A percentile compares a stretch with the other conserved stretches of the same genome.
These are phyloP conservation scores for Aspergillus uvarum DNA, from an alignment of 2,329 filamentous ascomycete species.

Conservation along the genomic window DNA sequence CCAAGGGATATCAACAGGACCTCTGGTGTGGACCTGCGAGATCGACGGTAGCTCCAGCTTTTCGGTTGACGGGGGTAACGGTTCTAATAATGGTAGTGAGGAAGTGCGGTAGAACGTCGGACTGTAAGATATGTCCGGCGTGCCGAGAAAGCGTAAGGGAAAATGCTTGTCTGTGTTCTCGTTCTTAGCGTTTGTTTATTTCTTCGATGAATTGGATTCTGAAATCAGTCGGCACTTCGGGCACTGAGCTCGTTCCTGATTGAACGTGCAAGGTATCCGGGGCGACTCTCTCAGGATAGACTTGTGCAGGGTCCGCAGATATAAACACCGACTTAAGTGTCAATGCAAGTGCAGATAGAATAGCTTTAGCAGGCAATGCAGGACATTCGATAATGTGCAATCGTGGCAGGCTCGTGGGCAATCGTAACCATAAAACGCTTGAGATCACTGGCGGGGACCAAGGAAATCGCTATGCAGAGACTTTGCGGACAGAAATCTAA, in stretches of 20 bases:
- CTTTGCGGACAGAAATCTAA: conserved; percentile 23
- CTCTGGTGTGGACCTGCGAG: conserved; percentile 78
- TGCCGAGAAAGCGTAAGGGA: conserved; percentile 9
- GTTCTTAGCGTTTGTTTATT: background rate
- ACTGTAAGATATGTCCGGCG: conserved; percentile 24
- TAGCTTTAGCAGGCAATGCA: conserved; percentile 24
- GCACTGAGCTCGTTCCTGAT: background rate
- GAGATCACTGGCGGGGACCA: conserved; percentile 20
- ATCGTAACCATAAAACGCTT: conserved; percentile 35
- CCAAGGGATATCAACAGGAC: conserved; percentile 68
- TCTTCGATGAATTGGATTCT: background rate
- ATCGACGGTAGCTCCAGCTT: conserved; percentile 93
- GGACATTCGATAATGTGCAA: conserved; percentile 28
- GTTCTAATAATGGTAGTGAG: conserved; percentile 24
- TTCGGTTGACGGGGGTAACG: conserved; percentile 61
- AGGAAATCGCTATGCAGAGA: conserved; percentile 21
- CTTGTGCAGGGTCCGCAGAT: conserved; percentile 13
- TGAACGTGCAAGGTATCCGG: conserved; percentile 10
- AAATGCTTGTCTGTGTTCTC: background rate
- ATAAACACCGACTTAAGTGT: conserved; percentile 1
- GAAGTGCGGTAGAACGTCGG: conserved; percentile 21
- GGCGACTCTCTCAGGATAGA: background rate
- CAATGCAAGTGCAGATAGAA: conserved; percentile 16
- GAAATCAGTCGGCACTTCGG: background rate
- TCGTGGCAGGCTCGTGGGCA: conserved; percentile 34